Percentiles rank a stretch among this genome's conserved stretches.
Conservation (phyloP, 352 stramenopile genomes). For the Ophiocytium majus region DNA sequence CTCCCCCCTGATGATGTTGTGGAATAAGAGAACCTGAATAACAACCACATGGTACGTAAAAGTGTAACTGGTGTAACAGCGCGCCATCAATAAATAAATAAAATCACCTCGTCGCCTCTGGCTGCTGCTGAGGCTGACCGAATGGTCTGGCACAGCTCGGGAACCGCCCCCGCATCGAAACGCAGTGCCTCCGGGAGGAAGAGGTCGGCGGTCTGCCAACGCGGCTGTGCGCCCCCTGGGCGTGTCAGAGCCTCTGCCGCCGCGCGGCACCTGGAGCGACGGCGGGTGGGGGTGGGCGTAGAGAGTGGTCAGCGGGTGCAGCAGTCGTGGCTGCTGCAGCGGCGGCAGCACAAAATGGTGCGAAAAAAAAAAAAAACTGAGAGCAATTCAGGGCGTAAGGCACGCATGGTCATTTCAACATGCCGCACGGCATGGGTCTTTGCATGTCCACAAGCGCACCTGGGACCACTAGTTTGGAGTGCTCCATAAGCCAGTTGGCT, state of each 20-base stretch:
- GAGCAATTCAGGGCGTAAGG: neutral
- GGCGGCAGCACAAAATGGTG: neutral
- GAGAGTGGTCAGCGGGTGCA: neutral
- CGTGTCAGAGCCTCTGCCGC: constrained; percentile 1
- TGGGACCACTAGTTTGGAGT: no score
- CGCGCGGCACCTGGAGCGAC: neutral
- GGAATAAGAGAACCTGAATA: no score
- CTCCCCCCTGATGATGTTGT: no score
- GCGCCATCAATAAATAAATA: no score
- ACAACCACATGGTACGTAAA: no score
- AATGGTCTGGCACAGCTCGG: constrained; percentile 1
- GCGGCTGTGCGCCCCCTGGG: neutral
- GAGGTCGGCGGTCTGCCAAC: constrained; percentile 8
- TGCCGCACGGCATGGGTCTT: neutral
- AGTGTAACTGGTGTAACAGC: no score
- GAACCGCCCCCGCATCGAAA: neutral
- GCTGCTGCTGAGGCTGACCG: no score
- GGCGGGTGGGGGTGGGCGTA: neutral
- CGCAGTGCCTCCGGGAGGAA: constrained; percentile 12
- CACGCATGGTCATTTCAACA: neutral
- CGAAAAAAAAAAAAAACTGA: neutral
- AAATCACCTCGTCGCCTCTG: no score
- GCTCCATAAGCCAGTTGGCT: no score
- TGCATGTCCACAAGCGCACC: neutral
- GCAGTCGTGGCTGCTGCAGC: neutral